phyloP scores from a whole-genome alignment of 2,329 filamentous ascomycete species.

The Apiospora sp. region DNA sequence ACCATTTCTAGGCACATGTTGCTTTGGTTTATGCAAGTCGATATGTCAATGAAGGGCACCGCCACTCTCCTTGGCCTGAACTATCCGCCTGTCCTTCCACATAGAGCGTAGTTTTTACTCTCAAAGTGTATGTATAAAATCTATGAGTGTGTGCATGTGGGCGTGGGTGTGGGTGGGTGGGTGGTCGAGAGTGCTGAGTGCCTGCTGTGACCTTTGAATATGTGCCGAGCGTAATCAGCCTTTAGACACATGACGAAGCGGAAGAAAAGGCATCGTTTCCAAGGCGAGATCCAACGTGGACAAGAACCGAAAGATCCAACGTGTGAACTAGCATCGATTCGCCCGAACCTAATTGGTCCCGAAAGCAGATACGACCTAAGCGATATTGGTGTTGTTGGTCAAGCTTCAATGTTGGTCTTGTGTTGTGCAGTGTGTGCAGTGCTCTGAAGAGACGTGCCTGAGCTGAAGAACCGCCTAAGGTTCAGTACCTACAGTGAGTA shows the following conservation, averaged over 20 bases:
- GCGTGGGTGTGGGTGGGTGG: neutral
- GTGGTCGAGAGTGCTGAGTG: neutral
- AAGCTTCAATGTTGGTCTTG: neutral
- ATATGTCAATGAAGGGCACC: neutral
- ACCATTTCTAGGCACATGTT: neutral
- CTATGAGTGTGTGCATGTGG: neutral
- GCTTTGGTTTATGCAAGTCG: neutral
- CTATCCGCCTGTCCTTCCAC: neutral
- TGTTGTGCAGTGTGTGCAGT: neutral
- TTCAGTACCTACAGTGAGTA: conserved; percentile 1
- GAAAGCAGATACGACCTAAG: neutral
- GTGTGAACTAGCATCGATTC: too few relatives aligned
- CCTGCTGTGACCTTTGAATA: neutral
- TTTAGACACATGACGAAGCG: conserved; percentile 17
- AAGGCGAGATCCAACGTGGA: neutral
- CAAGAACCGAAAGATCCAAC: neutral
- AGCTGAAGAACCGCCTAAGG: conserved; percentile 1
- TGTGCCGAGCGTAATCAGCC: conserved; percentile 17
- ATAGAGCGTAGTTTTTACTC: neutral
- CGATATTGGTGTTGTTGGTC: neutral
- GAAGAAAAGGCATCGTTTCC: neutral
- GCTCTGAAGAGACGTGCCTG: conserved; percentile 6
- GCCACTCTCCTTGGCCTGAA: neutral
- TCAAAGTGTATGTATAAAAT: neutral
- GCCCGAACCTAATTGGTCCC: conserved; percentile 18